Conservation (phyloP, 345 rosid species). For the Tarenaya hassleriana region DNA sequence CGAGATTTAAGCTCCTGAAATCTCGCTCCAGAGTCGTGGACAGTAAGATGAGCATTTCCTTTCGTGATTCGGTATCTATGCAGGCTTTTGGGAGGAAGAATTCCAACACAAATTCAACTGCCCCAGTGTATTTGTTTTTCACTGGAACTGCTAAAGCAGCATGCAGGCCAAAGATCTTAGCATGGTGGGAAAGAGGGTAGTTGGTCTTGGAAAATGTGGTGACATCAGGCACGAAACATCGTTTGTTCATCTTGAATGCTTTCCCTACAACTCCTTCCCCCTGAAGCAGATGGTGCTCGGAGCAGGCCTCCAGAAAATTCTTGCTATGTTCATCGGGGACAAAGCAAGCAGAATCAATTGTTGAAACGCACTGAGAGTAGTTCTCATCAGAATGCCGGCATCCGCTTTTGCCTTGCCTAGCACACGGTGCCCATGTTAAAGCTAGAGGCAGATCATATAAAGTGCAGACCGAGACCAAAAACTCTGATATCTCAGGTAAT, state of each 20-base stretch:
- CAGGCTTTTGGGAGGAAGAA: constrained; percentile 74
- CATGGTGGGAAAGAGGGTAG: constrained; percentile 85
- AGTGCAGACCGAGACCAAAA: constrained; percentile 55
- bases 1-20: constrained; percentile 43
- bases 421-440: constrained; percentile 74
- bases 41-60: constrained; percentile 42
- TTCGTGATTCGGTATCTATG: constrained; percentile 38
- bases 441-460: constrained; percentile 62
- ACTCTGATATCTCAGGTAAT: constrained; percentile 46
- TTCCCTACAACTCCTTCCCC: constrained; percentile 85
- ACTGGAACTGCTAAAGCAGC: constrained; percentile 81
- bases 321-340: constrained; percentile 40
- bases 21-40: constrained; percentile 43
- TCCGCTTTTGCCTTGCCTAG: constrained; percentile 57
- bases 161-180: constrained; percentile 59
- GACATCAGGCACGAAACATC: constrained; percentile 59
- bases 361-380: constrained; percentile 48
- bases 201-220: constrained; percentile 56
- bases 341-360: constrained; percentile 59
- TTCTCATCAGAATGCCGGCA: constrained; percentile 61
- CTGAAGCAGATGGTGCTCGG: constrained; percentile 66
- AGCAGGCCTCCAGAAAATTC: constrained; percentile 63
- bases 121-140: constrained; percentile 34
- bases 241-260: constrained; percentile 50
- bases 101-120: constrained; percentile 70